Evolutionary conservation across 2,329 filamentous ascomycete genomes (phyloP), one percentile per base, ranked within the genome.

Genomic region (Xenoacremonium recifei): DNA sequence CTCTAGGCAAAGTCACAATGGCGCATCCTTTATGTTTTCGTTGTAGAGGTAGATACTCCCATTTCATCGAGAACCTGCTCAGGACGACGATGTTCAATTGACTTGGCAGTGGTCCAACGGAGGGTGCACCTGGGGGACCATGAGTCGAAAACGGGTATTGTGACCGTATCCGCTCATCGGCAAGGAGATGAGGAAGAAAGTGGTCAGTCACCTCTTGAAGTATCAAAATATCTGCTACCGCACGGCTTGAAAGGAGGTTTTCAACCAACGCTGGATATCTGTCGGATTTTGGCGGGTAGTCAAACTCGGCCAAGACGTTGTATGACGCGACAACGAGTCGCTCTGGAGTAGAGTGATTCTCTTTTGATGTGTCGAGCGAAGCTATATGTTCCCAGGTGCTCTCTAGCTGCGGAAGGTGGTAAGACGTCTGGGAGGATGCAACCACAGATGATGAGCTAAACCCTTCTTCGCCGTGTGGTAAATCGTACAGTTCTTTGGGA

Each of bases 141-240:
- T 82, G 74, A 2, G 78, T 80, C n/a, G 66, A 61, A 54, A 75
- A 85, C 2, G 73, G 69, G 48, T 82, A 85, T 2, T 58, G 62
- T 10, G 60, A 49, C 20, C 69, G 68, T 18, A 85, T 65, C 3
- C 62, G 53, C 3, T 62, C 44, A 40, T 77, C 59, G 3, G 57
- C 53, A 2, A 85, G 72, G 1, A 87, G 63, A 42, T 71, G 73
- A 0, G 70, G 68, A 0, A 87, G 69, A 45, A 85, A 84, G 30
- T 78, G 70, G 47, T 85, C 81, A 0, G 80, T 83, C 2, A 85
- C 77, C 61, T 85, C 83, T 56, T 86, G 74, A 5, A 87, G 67
- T 3, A 78, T 64, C 7, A 79, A 49, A 3, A 77, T 60, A 42
- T 79, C 75, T 6, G 76, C 65, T 1, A 54, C 44, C 3, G 73